These are phyloP conservation scores for Calonectria henricotiae DNA, from an alignment of 2,329 filamentous ascomycete genomes.

Conservation along the genomic window DNA sequence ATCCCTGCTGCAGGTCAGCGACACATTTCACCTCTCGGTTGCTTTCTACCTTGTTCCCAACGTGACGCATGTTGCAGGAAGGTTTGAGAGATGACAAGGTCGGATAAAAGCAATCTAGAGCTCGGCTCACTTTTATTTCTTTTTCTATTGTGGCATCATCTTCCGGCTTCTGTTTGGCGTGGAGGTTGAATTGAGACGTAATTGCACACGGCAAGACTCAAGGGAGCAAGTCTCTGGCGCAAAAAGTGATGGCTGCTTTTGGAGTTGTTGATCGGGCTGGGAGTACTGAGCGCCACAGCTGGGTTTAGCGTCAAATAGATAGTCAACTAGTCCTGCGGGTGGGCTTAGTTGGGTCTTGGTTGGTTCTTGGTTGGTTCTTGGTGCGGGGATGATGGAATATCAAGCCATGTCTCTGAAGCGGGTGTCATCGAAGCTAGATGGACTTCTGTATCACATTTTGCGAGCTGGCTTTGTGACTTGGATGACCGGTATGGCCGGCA, in stretches of 20 bases:
- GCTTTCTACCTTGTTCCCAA: no score
- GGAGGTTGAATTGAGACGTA: neutral
- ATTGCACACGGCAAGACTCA: no score
- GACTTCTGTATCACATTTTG: no score
- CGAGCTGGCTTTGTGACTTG: neutral
- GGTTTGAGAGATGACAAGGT: neutral
- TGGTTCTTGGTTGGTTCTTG: neutral
- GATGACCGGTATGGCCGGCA: neutral
- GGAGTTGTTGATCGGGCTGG: neutral
- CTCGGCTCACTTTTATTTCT: no score
- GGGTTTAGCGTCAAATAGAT: neutral
- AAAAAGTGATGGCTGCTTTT: neutral
- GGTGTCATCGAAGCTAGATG: neutral
- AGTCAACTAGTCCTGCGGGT: neutral
- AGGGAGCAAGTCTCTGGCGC: neutral
- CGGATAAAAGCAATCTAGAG: no score
- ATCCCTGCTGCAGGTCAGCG: neutral
- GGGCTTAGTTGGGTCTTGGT: neutral
- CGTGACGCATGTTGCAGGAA: no score
- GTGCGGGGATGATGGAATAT: neutral
- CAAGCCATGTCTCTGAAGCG: neutral
- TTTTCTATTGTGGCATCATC: no score
- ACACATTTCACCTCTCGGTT: neutral
- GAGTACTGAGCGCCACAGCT: slow-evolving; percentile 8
- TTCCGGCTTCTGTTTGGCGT: no score